These are phyloP conservation scores for Ceratocystis lukuohia DNA, from an alignment of 2,329 filamentous ascomycete genomes.

Conservation along the genomic window DNA sequence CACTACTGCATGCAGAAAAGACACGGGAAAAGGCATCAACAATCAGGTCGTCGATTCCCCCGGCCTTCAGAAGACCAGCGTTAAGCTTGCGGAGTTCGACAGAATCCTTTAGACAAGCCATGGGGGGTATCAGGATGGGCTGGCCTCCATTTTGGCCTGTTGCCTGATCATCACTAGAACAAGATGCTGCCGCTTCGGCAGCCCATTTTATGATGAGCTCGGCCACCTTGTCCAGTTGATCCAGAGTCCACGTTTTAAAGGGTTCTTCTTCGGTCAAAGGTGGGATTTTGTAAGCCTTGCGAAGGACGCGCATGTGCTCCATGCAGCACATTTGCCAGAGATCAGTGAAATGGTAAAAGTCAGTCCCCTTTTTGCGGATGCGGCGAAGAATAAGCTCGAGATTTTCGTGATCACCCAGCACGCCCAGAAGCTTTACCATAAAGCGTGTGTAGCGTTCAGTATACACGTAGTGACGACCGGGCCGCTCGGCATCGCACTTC, in stretches of 20 bases:
- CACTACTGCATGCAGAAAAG: constrained; percentile 13
- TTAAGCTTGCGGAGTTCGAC: constrained; percentile 61
- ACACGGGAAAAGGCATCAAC: constrained; percentile 64
- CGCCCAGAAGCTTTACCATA: constrained; percentile 60
- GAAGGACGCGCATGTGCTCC: constrained; percentile 41
- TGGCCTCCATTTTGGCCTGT: background rate
- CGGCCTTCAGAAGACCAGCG: constrained; percentile 70
- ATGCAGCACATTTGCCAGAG: constrained; percentile 45
- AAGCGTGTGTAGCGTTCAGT: constrained; percentile 77
- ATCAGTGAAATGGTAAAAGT: constrained; percentile 52
- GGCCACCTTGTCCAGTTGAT: constrained; percentile 45
- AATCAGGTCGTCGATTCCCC: constrained; percentile 82
- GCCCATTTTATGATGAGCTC: constrained; percentile 45
- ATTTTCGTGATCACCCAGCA: constrained; percentile 60
- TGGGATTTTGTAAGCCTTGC: constrained; percentile 35
- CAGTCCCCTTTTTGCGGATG: constrained; percentile 67
- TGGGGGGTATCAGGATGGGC: constrained; percentile 25
- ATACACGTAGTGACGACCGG: constrained; percentile 83
- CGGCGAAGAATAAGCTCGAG: constrained; percentile 67
- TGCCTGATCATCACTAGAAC: background rate
- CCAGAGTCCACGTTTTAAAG: constrained; percentile 40
- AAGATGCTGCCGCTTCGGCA: background rate
- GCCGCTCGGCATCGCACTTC: constrained; percentile 75
- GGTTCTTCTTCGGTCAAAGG: constrained; percentile 36
- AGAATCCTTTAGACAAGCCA: constrained; percentile 43